phyloP scores from a whole-genome alignment of 192 early-diverging fungal species.

The Podila horticola region DNA sequence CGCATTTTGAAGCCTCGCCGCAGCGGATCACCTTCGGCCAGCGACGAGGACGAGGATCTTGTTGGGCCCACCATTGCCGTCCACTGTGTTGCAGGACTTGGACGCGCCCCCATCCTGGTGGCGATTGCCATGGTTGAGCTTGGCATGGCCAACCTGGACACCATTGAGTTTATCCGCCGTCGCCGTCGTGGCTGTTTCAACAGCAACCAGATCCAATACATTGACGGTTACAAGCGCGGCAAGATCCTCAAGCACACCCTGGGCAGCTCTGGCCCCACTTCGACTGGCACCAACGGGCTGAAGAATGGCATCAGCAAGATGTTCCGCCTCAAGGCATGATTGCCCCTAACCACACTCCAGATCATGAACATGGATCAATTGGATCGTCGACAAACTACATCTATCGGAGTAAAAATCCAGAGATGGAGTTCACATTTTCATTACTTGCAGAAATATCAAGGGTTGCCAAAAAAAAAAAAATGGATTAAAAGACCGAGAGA shows the following conservation, averaged over 20 bases:
- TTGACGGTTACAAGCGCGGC: constrained; percentile 60
- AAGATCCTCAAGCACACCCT: constrained; percentile 41
- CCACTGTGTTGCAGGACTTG: constrained; percentile 96
- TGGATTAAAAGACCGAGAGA: too few species aligned
- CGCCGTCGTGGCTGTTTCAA: constrained; percentile 85
- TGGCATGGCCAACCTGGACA: constrained; percentile 81
- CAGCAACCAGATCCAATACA: constrained; percentile 76
- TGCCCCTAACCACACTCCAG: not conserved
- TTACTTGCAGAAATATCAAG: too few species aligned
- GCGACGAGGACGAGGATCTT: constrained; percentile 29
- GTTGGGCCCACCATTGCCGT: constrained; percentile 77
- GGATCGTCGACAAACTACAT: too few species aligned
- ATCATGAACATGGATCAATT: too few species aligned
- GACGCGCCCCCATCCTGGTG: constrained; percentile 93
- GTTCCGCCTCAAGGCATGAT: constrained; percentile 49
- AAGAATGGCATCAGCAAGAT: constrained; percentile 49
- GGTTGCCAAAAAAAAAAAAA: too few species aligned
- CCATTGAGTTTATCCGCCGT: constrained; percentile 77
- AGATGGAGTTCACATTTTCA: too few species aligned
- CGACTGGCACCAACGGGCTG: not conserved
- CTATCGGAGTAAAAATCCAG: too few species aligned
- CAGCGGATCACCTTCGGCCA: constrained; percentile 25
- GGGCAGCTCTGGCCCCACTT: constrained; percentile 8
- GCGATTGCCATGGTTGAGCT: constrained; percentile 83
- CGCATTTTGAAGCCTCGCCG: constrained; percentile 53